Base-by-base conservation (phyloP, 768 basidiomycete genomes). In the Clitopilus passeckerianus region DNA sequence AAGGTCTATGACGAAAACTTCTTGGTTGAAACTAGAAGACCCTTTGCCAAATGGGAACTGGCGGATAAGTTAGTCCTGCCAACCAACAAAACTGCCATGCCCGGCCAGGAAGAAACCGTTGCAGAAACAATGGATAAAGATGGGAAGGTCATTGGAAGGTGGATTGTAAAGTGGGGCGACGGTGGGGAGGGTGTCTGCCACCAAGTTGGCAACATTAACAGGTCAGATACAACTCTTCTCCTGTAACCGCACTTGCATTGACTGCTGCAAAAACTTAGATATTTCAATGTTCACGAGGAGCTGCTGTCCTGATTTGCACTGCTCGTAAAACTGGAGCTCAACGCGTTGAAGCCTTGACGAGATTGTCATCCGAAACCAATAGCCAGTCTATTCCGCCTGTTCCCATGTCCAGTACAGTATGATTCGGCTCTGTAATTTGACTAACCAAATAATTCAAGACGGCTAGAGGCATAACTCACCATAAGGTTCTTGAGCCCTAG, bases 11-110 rank as follows among this genome's bases (percentile, higher is more conserved):
- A 93, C 63, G 80, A 86, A 2, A 80, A 79, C 27, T 91, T 93
- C 68, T 68, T 93, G 53, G 79, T 86, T 6, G 84, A 84, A 54
- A 85, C 87, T 0, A 74, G 71, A 59, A 80, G 91, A 34, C 83
- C 87, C 1, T 87, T 93, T 63, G 89, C 91, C 12, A 91, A 84
- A 61, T 93, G 90, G 91, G 87, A 91, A 68, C 81, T 93, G 23
- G 85, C 87, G 22, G 70, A 76, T 44, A 74, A 66, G 22, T 74
- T 91, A 30, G 70, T 77, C 54, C 72, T 87, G 0, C 77, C 83
- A 6, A 68, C 75, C 1, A 70, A 71, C 50, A 72, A 71, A 24
- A 68, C 66, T 43, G 68, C 73, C 24, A 59, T 60, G 16, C 74
- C 79, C 0, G 86, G 85, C 2, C 65, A 73, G 59, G 86, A 91